Base-by-base conservation (phyloP, 2,329 filamentous ascomycete species). In the Phyllosticta capitalensis region DNA sequence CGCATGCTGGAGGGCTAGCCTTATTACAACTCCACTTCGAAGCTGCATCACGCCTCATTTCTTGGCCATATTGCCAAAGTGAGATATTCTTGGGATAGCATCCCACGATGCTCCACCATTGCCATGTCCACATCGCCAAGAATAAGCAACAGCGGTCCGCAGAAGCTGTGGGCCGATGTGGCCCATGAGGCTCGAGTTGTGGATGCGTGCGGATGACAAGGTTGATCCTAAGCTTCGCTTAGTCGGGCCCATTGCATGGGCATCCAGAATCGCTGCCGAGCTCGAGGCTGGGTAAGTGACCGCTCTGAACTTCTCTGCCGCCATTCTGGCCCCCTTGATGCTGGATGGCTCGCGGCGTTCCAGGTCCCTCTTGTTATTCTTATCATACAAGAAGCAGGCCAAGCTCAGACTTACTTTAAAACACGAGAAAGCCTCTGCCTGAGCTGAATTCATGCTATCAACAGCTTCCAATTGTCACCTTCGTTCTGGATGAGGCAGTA, bases 31-130 rank as follows among this genome's bases (percentile, higher is more conserved):
- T 45, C 17, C 38, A 45, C 17, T n/a, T 45, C 7, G 3, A 45
- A 45, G 38, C 38, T 45, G 38, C 38, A 45, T 45, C 38, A 45
- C 52, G 56, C 52, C 56, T 59, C 56, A 21, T 49, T 22, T 33
- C 56, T 59, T 59, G 56, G 56, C 52, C 54, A 24, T 54, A 50
- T 59, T 54, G 21, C 56, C 28, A 54, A 54, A 49, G 30, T 50
- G 22, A 52, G 19, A 45, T 20, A 59, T 59, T 54, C 24, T 45
- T 28, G 56, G 51, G 52, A 17, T 4, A 9, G 51, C 38, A 45
- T 19, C 1, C 22, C 24, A 50, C 52, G 38, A 59, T 54, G 38
- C 54, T 59, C 56, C 56, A 54, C 38, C 56, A 58, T 54, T 59
- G 48, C 54, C 24, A 59, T 51, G 53, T 33, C 56, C 38, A 28